These are phyloP conservation scores for Hanseniaspora vineae DNA, from an alignment of 805 yeast genomes.

Conservation along the genomic window DNA sequence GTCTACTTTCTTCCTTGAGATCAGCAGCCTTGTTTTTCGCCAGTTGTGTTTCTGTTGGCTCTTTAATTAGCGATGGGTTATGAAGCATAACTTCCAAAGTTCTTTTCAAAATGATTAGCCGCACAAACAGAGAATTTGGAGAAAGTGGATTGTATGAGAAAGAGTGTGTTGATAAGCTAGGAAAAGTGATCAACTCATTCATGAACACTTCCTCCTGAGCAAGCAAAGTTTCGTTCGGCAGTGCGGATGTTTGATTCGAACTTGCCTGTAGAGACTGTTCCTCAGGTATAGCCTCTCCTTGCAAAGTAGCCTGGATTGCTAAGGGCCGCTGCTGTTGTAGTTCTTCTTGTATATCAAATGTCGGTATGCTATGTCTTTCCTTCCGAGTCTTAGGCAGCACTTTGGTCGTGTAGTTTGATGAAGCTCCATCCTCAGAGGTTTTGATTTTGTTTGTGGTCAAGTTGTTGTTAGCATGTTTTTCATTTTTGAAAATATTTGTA, in stretches of 20 bases:
- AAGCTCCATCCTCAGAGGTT: no score
- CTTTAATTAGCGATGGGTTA: slow-evolving; percentile 32
- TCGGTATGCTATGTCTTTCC: background rate
- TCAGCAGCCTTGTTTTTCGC: no score
- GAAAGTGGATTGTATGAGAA: slow-evolving; percentile 75
- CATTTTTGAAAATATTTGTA: no score
- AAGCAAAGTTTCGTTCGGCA: no score
- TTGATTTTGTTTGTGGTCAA: no score
- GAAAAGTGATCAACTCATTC: slow-evolving; percentile 45
- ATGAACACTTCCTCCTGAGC: slow-evolving; percentile 15
- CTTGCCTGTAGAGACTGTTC: no score
- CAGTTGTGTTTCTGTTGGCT: slow-evolving; percentile 3
- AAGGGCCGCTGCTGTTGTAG: background rate
- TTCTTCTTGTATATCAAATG: background rate
- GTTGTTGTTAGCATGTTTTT: no score
- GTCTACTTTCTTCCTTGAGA: background rate
- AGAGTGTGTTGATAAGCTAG: slow-evolving; percentile 71
- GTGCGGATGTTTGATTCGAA: no score
- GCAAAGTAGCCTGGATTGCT: background rate
- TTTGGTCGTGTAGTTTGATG: background rate
- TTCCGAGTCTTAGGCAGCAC: background rate
- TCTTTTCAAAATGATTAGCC: slow-evolving; percentile 61
- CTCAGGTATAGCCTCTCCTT: no score
- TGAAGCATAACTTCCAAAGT: slow-evolving; percentile 63
- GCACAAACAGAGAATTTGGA: slow-evolving; percentile 64